Conservation (phyloP, 208 protist species). For the Leishmania braziliensis region DNA sequence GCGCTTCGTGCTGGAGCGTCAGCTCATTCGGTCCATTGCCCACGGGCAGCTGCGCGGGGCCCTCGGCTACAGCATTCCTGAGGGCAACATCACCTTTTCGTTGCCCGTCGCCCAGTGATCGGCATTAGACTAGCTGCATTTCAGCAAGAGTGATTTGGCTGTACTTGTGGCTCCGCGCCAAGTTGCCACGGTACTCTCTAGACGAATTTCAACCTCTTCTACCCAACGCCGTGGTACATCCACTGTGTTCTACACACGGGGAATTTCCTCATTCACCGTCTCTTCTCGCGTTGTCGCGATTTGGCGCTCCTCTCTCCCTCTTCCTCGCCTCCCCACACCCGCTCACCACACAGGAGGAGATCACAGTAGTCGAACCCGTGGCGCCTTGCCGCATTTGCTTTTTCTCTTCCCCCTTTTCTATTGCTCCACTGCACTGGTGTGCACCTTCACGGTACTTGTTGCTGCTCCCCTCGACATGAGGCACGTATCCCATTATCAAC, state of each 20-base stretch:
- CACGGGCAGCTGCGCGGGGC: constrained; percentile 20
- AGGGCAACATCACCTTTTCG: constrained; percentile 7
- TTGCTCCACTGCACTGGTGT: neutral
- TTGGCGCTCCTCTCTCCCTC: neutral
- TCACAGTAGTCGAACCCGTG: neutral
- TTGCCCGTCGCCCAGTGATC: constrained; percentile 20
- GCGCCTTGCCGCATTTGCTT: neutral
- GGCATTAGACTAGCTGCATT: neutral
- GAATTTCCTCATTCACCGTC: neutral
- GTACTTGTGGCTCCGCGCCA: neutral
- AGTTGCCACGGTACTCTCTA: neutral
- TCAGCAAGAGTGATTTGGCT: neutral
- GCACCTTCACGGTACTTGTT: neutral
- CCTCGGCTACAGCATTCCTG: constrained; percentile 17
- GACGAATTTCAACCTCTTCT: neutral
- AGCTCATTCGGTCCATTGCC: constrained; percentile 49
- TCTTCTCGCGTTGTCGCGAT: neutral
- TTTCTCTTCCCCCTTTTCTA: constrained; percentile 13
- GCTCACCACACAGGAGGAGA: neutral
- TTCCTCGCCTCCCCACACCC: too few relatives aligned
- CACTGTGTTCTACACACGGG: neutral
- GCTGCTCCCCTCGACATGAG: neutral
- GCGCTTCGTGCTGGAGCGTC: constrained; percentile 76
- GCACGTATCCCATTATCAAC: neutral
- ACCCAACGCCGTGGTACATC: neutral